Conservation (phyloP, 768 basidiomycete species). For the Boletellus ananas region DNA sequence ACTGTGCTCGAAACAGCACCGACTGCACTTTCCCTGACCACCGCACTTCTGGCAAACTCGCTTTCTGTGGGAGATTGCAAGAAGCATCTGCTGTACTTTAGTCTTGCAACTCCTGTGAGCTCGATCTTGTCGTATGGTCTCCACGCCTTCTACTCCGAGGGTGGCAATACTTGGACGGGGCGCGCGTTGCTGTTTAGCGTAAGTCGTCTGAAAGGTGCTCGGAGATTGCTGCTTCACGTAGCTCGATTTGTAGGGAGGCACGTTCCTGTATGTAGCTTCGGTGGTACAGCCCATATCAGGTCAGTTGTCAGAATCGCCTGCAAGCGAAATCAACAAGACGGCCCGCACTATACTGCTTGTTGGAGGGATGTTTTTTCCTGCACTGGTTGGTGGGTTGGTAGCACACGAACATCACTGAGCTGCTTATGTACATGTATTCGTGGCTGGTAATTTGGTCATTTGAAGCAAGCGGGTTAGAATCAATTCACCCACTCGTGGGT, state of each 20-base stretch:
- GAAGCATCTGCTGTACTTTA: slow-evolving; percentile 74
- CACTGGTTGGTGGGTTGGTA: slow-evolving; percentile 53
- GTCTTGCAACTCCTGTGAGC: slow-evolving; percentile 77
- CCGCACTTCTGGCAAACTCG: slow-evolving; percentile 75
- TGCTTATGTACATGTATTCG: too few relatives aligned
- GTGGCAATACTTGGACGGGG: slow-evolving; percentile 58
- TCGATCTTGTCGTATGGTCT: slow-evolving; percentile 73
- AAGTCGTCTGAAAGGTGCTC: slow-evolving; percentile 24
- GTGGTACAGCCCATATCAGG: slow-evolving; percentile 75
- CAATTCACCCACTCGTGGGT: not conserved
- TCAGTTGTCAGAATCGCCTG: slow-evolving; percentile 31
- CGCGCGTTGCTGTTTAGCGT: slow-evolving; percentile 83
- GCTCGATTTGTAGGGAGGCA: slow-evolving; percentile 62
- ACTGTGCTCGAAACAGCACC: slow-evolving; percentile 55
- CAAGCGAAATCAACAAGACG: slow-evolving; percentile 43
- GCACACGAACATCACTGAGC: slow-evolving; percentile 52
- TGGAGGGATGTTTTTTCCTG: slow-evolving; percentile 69
- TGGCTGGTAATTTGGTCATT: too few relatives aligned
- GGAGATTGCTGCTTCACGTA: slow-evolving; percentile 1
- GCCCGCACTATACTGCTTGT: slow-evolving; percentile 52
- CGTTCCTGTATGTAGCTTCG: slow-evolving; percentile 92
- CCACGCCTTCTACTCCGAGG: slow-evolving; percentile 46
- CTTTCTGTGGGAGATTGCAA: slow-evolving; percentile 66
- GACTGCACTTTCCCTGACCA: slow-evolving; percentile 84
- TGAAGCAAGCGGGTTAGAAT: too few relatives aligned